Evolutionary conservation across 1,284 basidiomycete species (phyloP), one percentile per base, ranked within the genome.

Genomic region (Stygiomarasmius scandens): DNA sequence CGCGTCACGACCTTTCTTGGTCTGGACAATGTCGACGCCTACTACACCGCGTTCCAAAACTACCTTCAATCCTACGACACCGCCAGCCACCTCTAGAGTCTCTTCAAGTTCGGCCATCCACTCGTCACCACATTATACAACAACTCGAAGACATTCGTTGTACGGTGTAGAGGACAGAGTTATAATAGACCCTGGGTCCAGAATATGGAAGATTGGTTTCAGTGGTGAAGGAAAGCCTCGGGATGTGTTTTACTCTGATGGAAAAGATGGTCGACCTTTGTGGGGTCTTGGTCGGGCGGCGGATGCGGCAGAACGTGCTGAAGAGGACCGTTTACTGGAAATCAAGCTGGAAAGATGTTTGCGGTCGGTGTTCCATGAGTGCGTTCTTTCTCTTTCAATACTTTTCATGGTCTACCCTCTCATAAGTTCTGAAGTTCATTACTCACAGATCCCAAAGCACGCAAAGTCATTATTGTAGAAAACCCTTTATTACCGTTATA

Each of bases 381-480:
- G 73, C 74, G 92, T 79, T n/a, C n/a, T n/a, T 57, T 54, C 49
- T 49, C 22, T 56, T 49, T 63, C 23, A 44, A 57, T 49, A 27
- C 46, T 20, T 54, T 19, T 52, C 43, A 46, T 56, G 29, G 53
- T 57, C 14, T 36, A 51, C 23, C 51, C 38, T 61, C 67, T 66
- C 64, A 66, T 58, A 59, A 54, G 53, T 60, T 49, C 51, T 61
- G 54, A 59, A 96, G 95, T 66, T 90, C 93, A 56, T 81, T 99
- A 47, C 81, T 98, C 71, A 91, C 92, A 60, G 97, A 98, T 69
- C 91, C 96, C 0, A 96, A 95, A 71, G 88, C 93, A 34, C 85
- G 96, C 50, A 97, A 96, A 71, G 89, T 99, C 56, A 92, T 98
- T 51, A 68, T 99, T 24, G 79, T 96, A 5, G 96, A 98, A 72